A percentile compares a stretch with the other conserved stretches of the same genome.
phyloP scores from a whole-genome alignment of 495 filamentous ascomycete genomes.

The Physcia stellaris region DNA sequence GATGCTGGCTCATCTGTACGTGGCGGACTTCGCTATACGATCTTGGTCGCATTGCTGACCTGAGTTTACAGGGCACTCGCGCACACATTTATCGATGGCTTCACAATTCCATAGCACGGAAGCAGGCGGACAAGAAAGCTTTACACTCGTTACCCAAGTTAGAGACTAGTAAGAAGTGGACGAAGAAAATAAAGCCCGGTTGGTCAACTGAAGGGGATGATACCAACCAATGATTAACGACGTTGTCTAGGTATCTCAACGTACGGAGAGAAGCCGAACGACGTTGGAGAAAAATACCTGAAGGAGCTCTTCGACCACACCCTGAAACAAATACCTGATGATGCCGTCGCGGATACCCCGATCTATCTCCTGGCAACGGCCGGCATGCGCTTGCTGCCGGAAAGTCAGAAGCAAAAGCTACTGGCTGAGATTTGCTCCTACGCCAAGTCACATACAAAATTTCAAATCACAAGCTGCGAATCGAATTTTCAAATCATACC shows the following conservation, averaged over 20 bases:
- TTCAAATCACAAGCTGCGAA: slow-evolving; percentile 79
- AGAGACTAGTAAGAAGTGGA: slow-evolving; percentile 74
- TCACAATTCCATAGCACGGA: slow-evolving; percentile 53
- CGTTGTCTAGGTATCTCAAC: slow-evolving; percentile 58
- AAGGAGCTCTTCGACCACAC: slow-evolving; percentile 71
- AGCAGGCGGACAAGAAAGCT: slow-evolving; percentile 43
- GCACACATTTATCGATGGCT: slow-evolving; percentile 90
- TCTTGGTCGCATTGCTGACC: neutral
- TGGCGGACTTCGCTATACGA: neutral
- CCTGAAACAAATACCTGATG: slow-evolving; percentile 60
- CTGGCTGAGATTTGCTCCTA: slow-evolving; percentile 74
- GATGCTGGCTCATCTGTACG: slow-evolving; percentile 57
- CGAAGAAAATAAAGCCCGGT: slow-evolving; percentile 85
- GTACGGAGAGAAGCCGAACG: slow-evolving; percentile 62
- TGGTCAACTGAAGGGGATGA: slow-evolving; percentile 6
- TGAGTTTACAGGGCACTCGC: slow-evolving; percentile 55
- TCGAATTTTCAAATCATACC: slow-evolving; percentile 89
- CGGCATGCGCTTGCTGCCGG: slow-evolving; percentile 85
- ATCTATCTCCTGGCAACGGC: slow-evolving; percentile 93
- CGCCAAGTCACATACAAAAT: slow-evolving; percentile 62
- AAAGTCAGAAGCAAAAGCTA: slow-evolving; percentile 53
- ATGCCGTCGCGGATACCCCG: slow-evolving; percentile 70
- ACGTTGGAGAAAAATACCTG: slow-evolving; percentile 71
- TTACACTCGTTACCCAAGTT: slow-evolving; percentile 62
- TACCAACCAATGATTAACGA: neutral